Conservation (phyloP, 148 eudicot genomes). For the Salicornia ramosissima region DNA sequence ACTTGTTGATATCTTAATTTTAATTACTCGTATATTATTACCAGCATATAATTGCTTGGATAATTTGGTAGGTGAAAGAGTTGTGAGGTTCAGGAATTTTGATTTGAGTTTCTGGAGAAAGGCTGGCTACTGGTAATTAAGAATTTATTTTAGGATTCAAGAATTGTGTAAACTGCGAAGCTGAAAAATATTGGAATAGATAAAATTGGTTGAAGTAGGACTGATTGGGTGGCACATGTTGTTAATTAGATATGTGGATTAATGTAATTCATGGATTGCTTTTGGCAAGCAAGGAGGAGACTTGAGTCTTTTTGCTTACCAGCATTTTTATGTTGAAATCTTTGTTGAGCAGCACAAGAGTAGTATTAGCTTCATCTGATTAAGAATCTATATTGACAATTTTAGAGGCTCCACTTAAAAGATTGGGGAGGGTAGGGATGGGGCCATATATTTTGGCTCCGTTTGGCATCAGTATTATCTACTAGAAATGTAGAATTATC, state of each 20-base stretch:
- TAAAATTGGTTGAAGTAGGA: neutral
- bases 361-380: too few relatives aligned
- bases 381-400: too few relatives aligned
- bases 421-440: neutral
- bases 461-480: neutral
- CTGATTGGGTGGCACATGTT: neutral
- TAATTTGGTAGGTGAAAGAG: neutral
- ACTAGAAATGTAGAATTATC: too few relatives aligned
- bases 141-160: neutral
- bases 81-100: neutral
- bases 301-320: neutral
- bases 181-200: too few relatives aligned
- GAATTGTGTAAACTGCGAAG: neutral
- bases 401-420: too few relatives aligned
- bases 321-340: neutral
- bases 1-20: too few relatives aligned
- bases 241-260: neutral
- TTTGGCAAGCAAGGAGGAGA: neutral
- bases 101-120: neutral
- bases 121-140: neutral
- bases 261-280: neutral
- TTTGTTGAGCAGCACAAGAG: neutral
- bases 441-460: neutral
- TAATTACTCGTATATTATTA: too few relatives aligned
- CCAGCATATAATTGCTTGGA: neutral